phyloP scores from a whole-genome alignment of 257 asterid genomes.

The Salvia splendens region DNA sequence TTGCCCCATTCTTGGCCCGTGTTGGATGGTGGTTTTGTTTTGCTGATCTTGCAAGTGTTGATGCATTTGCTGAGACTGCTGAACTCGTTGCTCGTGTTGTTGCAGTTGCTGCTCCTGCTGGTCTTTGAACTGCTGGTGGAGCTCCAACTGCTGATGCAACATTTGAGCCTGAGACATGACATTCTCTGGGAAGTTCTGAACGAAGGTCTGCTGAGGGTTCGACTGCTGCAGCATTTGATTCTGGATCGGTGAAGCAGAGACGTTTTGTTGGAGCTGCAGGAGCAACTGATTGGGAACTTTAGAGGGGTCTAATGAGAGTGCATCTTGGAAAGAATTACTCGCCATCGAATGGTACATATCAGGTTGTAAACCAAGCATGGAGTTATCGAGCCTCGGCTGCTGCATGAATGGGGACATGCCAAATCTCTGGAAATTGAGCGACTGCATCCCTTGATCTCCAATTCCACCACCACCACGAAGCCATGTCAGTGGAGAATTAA shows the following conservation, averaged over 20 bases:
- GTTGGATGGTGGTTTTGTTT: slow-evolving; percentile 37
- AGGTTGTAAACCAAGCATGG: slow-evolving; percentile 75
- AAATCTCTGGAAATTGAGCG: slow-evolving; percentile 68
- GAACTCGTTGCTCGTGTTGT: slow-evolving; percentile 41
- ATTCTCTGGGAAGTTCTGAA: slow-evolving; percentile 59
- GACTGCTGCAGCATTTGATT: slow-evolving; percentile 66
- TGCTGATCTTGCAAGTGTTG: slow-evolving; percentile 55
- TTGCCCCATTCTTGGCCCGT: slow-evolving; percentile 46
- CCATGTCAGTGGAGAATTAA: slow-evolving; percentile 68
- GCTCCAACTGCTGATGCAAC: slow-evolving; percentile 71
- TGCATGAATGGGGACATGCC: slow-evolving; percentile 75
- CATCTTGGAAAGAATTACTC: slow-evolving; percentile 53
- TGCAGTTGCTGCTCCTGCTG: slow-evolving; percentile 46
- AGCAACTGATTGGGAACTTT: slow-evolving; percentile 59
- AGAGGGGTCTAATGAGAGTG: slow-evolving; percentile 57
- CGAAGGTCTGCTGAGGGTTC: slow-evolving; percentile 53
- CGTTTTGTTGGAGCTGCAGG: slow-evolving; percentile 60
- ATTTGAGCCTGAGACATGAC: slow-evolving; percentile 72
- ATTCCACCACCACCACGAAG: slow-evolving; percentile 76
- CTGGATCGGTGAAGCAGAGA: slow-evolving; percentile 58
- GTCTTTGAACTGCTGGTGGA: slow-evolving; percentile 49
- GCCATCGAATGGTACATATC: slow-evolving; percentile 77
- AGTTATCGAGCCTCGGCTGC: slow-evolving; percentile 67
- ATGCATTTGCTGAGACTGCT: slow-evolving; percentile 49
- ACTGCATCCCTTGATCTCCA: slow-evolving; percentile 67